Base-by-base conservation (phyloP, 169 alveolate genomes). In the Cyclospora cayetanensis region DNA sequence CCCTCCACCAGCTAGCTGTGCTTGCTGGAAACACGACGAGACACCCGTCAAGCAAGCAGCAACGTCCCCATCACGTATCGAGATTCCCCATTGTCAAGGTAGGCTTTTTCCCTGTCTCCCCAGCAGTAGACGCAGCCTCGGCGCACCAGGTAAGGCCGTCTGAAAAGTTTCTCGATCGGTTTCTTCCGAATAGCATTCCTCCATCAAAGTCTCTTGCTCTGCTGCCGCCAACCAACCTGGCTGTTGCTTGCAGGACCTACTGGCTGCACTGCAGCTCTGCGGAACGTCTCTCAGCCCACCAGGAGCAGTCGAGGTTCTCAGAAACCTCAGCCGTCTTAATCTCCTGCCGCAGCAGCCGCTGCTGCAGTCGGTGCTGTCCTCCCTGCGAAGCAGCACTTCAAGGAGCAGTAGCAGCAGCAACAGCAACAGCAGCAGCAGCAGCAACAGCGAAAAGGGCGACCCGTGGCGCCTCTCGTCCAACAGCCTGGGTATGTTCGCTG, bases 361-460 rank as follows among this genome's bases (percentile, higher is more conserved):
- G 84, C 84, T 72, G 84, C 84, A 41, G 9, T 37, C 84, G 31
- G 41, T 72, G 25, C 20, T 72, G 63, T 72, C 63, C 41, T 60
- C 63, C 60, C 60, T 72, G 25, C 5, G 35, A 39, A n/a, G 20
- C 29, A 39, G 63, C 63, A 72, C 63, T 60, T 39, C 63, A 53
- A 72, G 84, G 63, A 72, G 65, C 84, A 72, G 84, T 60, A 72
- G 65, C 84, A 34, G 82, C 82, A 72, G n/a, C 84, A 72, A 37
- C 84, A 39, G 84, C 53, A 72, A 60, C 84, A 72, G 65, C 84
- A 39, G 84, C 84, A 39, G 84, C 53, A 72, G 84, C 84, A 72
- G 65, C 84, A 39, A 60, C 84, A 72, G 60, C 7, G n/a, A 46
- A 7, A 15, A 46, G 37, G 35, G 84, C 84, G 39, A 34, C 53